phyloP scores from a whole-genome alignment of 768 basidiomycete species.

The Hebeloma cylindrosporum region DNA sequence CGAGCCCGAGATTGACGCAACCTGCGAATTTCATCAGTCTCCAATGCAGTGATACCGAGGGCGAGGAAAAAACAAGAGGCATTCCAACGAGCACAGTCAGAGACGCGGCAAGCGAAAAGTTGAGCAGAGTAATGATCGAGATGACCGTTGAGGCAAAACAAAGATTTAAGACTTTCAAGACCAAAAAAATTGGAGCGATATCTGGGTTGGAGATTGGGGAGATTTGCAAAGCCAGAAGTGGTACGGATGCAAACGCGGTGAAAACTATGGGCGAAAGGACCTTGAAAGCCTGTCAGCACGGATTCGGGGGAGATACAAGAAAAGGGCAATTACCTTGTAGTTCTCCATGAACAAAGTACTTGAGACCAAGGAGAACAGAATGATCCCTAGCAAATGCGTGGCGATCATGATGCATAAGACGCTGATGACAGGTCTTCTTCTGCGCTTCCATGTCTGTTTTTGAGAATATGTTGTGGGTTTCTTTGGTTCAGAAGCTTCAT shows the following conservation, averaged over 20 bases:
- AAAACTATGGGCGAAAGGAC: constrained; percentile 28
- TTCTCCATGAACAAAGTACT: constrained; percentile 44
- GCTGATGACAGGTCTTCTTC: constrained; percentile 54
- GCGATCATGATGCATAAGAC: constrained; percentile 51
- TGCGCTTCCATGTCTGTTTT: constrained; percentile 39
- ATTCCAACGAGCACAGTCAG: constrained; percentile 65
- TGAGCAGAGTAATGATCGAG: constrained; percentile 82
- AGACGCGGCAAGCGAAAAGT: constrained; percentile 84
- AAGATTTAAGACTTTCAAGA: constrained; percentile 74
- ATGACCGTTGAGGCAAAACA: constrained; percentile 86
- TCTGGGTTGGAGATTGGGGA: constrained; percentile 25
- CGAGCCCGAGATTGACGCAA: constrained; percentile 52
- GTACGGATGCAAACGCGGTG: constrained; percentile 30
- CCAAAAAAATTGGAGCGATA: constrained; percentile 39
- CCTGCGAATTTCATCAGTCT: constrained; percentile 30
- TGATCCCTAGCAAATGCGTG: constrained; percentile 56
- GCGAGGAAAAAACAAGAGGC: constrained; percentile 54
- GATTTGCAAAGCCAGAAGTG: constrained; percentile 31
- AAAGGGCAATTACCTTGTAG: constrained; percentile 39
- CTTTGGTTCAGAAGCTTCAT: constrained; percentile 18
- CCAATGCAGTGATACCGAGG: constrained; percentile 23
- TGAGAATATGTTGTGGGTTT: constrained; percentile 6
- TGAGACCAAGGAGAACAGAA: constrained; percentile 50
- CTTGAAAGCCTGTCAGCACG: constrained; percentile 10
- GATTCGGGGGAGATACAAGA: background rate